phyloP scores from a whole-genome alignment of 257 asterid genomes.

The Przewalskia tangutica region DNA sequence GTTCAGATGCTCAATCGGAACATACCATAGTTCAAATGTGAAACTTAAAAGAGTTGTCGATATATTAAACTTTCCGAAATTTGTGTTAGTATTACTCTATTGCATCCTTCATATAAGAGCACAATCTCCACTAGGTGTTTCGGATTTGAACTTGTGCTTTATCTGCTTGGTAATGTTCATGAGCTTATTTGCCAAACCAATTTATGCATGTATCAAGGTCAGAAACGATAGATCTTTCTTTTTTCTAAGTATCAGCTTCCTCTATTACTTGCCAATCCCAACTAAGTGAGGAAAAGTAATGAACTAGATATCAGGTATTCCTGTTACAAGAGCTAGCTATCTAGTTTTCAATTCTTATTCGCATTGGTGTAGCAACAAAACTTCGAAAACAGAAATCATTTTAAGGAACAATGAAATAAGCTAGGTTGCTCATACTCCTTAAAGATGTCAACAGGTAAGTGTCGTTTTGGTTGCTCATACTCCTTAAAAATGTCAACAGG shows the following conservation, averaged over 20 bases:
- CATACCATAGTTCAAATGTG: no score
- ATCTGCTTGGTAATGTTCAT: neutral
- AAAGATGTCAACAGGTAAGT: no score
- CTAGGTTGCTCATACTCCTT: no score
- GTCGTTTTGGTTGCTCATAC: no score
- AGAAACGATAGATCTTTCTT: neutral
- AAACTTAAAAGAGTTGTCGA: no score
- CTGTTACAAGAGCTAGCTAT: neutral
- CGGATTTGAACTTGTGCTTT: conserved; percentile 9
- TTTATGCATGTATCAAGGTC: conserved; percentile 4
- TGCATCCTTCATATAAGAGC: neutral
- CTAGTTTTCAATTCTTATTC: neutral
- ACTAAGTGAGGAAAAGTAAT: neutral
- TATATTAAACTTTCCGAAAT: neutral
- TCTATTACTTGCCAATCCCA: neutral
- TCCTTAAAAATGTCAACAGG: no score
- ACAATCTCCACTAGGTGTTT: neutral
- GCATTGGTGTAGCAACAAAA: neutral
- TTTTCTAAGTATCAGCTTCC: neutral
- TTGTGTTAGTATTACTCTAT: neutral
- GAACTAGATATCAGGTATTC: neutral
- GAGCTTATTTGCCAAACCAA: conserved; percentile 12
- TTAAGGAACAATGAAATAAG: neutral
- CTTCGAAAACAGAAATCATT: neutral
- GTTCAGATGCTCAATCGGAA: no score